Conservation (phyloP, 345 rosid species). For the Pelargonium nanum region DNA sequence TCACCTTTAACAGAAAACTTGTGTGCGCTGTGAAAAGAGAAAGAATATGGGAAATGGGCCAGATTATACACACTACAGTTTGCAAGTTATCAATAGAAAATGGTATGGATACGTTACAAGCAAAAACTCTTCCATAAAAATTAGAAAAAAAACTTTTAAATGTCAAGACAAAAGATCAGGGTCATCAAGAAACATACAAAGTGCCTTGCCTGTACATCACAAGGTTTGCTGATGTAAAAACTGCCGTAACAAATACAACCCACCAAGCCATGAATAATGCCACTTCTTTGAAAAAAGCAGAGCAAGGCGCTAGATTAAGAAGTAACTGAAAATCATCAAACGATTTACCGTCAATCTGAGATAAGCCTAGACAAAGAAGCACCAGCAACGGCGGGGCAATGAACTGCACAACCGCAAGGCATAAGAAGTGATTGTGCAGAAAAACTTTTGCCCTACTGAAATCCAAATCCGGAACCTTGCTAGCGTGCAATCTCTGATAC, state of each 20-base stretch:
- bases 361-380: constrained; percentile 52
- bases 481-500: constrained; percentile 86
- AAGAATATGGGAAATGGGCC: neutral
- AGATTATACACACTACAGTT: too few species aligned
- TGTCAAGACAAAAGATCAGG: neutral
- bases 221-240: constrained; percentile 48
- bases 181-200: constrained; percentile 51
- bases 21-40: neutral
- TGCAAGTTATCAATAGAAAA: too few species aligned
- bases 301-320: constrained; percentile 49
- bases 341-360: constrained; percentile 44
- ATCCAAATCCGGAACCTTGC: constrained; percentile 79
- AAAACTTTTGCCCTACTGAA: constrained; percentile 90
- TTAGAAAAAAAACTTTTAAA: constrained; percentile 6
- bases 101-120: constrained; percentile 6
- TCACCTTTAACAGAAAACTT: neutral
- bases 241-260: constrained; percentile 63
- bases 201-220: constrained; percentile 56
- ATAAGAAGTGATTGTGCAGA: constrained; percentile 75
- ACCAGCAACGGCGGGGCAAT: constrained; percentile 52
- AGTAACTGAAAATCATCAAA: constrained; percentile 25
- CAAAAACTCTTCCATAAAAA: constrained; percentile 9
- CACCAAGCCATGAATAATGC: constrained; percentile 83
- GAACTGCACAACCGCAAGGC: constrained; percentile 69
- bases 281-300: constrained; percentile 34